Percentiles rank a stretch among this genome's conserved stretches.
Evolutionary conservation across 495 filamentous ascomycete species (phyloP).

Genomic region (Neurospora sp.): DNA sequence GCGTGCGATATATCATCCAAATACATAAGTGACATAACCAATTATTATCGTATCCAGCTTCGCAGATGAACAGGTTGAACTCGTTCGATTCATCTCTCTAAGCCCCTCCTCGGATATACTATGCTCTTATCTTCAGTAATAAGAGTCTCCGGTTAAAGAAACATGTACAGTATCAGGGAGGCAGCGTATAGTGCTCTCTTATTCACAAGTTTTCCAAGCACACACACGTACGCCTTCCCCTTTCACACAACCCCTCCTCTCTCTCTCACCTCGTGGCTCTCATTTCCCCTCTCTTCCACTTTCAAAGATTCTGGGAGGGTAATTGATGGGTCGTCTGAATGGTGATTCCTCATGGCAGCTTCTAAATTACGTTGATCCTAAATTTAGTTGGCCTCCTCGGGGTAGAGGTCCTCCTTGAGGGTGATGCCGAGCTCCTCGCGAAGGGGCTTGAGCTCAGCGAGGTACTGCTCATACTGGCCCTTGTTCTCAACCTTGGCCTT

Average conservation of each 20-base stretch:
- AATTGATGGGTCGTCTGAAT: constrained; percentile 2
- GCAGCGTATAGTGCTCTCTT: neutral
- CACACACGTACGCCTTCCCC: neutral
- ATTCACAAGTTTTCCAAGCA: neutral
- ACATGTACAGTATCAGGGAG: neutral
- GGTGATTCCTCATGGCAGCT: neutral
- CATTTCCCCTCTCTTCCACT: neutral
- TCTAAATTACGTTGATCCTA: neutral
- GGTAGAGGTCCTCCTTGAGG: constrained; percentile 92
- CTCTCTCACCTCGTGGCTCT: neutral
- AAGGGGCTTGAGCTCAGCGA: constrained; percentile 81
- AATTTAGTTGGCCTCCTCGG: constrained; percentile 48
- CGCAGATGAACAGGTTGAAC: neutral
- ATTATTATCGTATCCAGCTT: neutral
- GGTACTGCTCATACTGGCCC: constrained; percentile 95
- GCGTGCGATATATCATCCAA: neutral
- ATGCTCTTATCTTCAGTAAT: neutral
- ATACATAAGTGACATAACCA: neutral
- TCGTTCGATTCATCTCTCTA: neutral
- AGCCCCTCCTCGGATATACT: neutral
- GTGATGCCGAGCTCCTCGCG: constrained; percentile 87
- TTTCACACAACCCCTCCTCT: neutral
- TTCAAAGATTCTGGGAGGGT: neutral
- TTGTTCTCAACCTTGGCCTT: constrained; percentile 99
- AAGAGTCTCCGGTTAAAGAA: neutral